A percentile compares a stretch with the other conserved stretches of the same genome.
Evolutionary conservation across 2,329 filamentous ascomycete species (phyloP).

Genomic region (Colletotrichum salicis): DNA sequence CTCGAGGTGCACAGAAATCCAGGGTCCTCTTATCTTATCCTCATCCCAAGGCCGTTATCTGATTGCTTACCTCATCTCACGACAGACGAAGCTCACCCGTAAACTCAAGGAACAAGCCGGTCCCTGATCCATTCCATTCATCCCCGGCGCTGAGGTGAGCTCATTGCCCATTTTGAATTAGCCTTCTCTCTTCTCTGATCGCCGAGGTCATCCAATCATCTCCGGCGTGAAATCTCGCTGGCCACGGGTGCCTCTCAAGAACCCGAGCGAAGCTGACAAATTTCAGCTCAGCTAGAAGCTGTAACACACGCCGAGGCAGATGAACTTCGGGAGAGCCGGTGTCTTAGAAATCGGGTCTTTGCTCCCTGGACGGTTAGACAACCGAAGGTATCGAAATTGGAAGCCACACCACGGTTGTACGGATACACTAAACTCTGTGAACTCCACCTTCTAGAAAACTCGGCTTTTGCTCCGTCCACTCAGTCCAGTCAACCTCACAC

Average conservation of each 20-base stretch:
- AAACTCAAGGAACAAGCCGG: background rate
- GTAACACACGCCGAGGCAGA: background rate
- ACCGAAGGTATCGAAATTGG: background rate
- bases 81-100: background rate
- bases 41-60: background rate
- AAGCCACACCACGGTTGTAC: background rate
- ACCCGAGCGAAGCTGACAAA: background rate
- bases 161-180: background rate
- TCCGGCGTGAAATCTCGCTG: background rate
- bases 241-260: background rate
- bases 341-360: background rate
- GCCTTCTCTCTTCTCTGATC: background rate
- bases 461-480: background rate
- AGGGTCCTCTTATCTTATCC: constrained; percentile 10
- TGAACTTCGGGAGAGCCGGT: background rate
- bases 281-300: background rate
- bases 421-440: background rate
- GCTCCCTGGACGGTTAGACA: background rate
- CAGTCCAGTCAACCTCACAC: background rate
- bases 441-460: background rate
- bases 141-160: background rate
- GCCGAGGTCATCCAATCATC: background rate
- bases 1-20: background rate
- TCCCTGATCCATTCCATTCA: background rate
- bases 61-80: background rate